phyloP scores from a whole-genome alignment of 306 rosid species.

The Dicorynia guianensis region DNA sequence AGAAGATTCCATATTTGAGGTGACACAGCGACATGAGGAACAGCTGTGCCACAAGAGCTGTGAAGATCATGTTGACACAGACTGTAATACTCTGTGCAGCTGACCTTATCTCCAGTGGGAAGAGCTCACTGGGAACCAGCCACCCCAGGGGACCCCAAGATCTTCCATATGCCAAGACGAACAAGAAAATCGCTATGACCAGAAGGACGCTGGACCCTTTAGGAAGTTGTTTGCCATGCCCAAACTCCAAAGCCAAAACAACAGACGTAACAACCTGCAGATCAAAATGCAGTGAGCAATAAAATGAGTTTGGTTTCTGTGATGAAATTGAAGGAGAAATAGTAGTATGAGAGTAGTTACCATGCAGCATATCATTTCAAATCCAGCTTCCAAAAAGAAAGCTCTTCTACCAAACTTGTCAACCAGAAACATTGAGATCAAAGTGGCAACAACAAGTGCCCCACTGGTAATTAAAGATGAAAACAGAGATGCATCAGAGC shows the following conservation, averaged over 20 bases:
- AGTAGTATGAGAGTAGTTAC: constrained; percentile 34
- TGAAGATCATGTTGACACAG: constrained; percentile 74
- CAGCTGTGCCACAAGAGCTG: constrained; percentile 71
- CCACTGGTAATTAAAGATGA: constrained; percentile 71
- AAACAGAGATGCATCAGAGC: constrained; percentile 65
- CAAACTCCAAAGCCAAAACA: constrained; percentile 43
- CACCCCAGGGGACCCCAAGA: constrained; percentile 81
- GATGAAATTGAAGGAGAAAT: neutral
- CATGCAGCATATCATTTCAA: constrained; percentile 67
- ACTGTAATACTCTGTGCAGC: constrained; percentile 77
- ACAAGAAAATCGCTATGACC: constrained; percentile 55
- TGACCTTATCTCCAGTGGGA: constrained; percentile 74
- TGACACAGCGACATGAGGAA: constrained; percentile 67
- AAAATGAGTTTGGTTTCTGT: neutral
- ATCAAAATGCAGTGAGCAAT: neutral
- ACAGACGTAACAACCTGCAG: constrained; percentile 57
- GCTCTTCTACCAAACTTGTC: constrained; percentile 78
- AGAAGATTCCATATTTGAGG: constrained; percentile 68
- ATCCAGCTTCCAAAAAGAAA: constrained; percentile 71
- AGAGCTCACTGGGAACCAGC: constrained; percentile 77
- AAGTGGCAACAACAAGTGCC: constrained; percentile 67
- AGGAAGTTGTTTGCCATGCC: constrained; percentile 50
- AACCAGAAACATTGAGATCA: constrained; percentile 71
- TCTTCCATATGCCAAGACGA: constrained; percentile 75
- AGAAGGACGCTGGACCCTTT: constrained; percentile 58